Percentiles rank a stretch among this genome's conserved stretches.
Evolutionary conservation across 345 rosid genomes (phyloP).

Genomic region (Toxicodendron radicans): DNA sequence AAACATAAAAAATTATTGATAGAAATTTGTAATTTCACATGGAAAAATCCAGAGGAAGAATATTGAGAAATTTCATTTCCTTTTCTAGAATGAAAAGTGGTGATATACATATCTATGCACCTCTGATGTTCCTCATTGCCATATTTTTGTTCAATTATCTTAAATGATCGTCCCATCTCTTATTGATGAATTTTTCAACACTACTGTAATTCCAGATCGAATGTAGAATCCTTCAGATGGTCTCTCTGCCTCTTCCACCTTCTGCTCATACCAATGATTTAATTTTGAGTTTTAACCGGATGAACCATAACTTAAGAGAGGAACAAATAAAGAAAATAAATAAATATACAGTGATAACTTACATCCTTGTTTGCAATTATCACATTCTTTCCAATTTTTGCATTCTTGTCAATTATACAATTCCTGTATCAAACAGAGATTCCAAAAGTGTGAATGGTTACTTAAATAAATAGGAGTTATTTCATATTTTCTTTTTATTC

Average conservation of each 20-base stretch:
- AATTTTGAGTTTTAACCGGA: too few species aligned
- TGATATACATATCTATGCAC: slow-evolving; percentile 8
- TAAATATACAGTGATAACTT: slow-evolving; percentile 27
- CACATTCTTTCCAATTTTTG: slow-evolving; percentile 73
- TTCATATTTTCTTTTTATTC: too few species aligned
- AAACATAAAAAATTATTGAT: too few species aligned
- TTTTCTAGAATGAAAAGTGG: background rate
- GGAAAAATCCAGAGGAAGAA: background rate
- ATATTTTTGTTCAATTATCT: background rate
- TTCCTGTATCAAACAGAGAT: slow-evolving; percentile 44
- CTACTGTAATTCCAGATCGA: slow-evolving; percentile 76
- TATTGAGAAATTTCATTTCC: background rate
- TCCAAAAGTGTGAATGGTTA: too few species aligned
- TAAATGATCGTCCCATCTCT: slow-evolving; percentile 67
- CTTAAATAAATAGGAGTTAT: too few species aligned
- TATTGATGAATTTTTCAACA: slow-evolving; percentile 59
- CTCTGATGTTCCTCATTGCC: background rate
- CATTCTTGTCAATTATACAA: slow-evolving; percentile 84
- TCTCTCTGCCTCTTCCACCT: slow-evolving; percentile 74
- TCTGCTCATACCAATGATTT: slow-evolving; percentile 25
- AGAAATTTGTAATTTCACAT: background rate
- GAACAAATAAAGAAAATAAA: background rate
- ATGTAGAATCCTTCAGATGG: slow-evolving; percentile 82
- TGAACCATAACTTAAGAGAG: too few species aligned
- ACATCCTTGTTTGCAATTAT: slow-evolving; percentile 73